Evolutionary conservation across 495 filamentous ascomycete species (phyloP).

Genomic region (Xeromyces bisporus): DNA sequence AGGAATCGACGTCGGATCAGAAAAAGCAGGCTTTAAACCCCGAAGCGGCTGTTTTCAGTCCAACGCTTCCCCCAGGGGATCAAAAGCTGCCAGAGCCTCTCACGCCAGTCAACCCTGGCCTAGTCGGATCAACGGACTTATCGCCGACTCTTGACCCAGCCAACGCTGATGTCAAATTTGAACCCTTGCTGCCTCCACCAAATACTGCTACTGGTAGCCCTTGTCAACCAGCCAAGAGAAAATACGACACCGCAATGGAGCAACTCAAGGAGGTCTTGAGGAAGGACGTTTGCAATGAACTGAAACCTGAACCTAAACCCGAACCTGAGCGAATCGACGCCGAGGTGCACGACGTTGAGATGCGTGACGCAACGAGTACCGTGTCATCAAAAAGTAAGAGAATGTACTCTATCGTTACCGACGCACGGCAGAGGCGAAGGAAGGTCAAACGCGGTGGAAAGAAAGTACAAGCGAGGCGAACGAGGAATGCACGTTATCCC

Average conservation of each 20-base stretch:
- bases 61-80: constrained; percentile 2
- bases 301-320: background rate
- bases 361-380: background rate
- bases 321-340: no score
- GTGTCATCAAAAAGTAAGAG: background rate
- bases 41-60: constrained; percentile 1
- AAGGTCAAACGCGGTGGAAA: background rate
- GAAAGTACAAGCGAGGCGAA: background rate
- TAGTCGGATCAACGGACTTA: background rate
- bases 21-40: constrained; percentile 1
- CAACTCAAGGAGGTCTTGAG: background rate
- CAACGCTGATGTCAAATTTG: background rate
- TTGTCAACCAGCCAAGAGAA: no score
- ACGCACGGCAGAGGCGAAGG: background rate
- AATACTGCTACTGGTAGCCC: background rate
- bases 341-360: background rate
- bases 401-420: background rate
- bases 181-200: background rate
- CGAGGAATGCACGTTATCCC: no score
- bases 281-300: background rate
- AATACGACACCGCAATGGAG: background rate
- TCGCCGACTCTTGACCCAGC: background rate
- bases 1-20: background rate
- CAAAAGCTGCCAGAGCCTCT: background rate
- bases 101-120: background rate